phyloP scores from a whole-genome alignment of 768 basidiomycete species.

The Tulasnella sp. region DNA sequence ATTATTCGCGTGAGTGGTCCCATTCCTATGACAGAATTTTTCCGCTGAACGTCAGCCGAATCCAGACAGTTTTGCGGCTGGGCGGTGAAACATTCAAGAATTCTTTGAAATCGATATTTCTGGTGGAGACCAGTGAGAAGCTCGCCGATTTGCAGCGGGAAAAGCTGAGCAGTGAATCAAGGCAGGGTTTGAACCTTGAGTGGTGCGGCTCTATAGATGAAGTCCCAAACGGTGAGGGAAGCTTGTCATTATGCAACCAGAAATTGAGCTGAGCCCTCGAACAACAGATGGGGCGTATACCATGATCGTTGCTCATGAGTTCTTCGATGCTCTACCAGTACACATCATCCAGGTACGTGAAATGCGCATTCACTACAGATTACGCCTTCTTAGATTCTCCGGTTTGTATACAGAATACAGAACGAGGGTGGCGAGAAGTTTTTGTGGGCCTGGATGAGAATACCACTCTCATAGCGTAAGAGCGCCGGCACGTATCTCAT shows the following conservation, averaged over 20 bases:
- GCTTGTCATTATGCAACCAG: background rate
- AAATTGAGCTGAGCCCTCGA: background rate
- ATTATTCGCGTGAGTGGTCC: slow-evolving; percentile 60
- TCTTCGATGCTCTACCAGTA: slow-evolving; percentile 93
- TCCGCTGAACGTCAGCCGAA: slow-evolving; percentile 17
- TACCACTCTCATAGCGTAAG: slow-evolving; percentile 22
- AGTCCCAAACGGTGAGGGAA: slow-evolving; percentile 35
- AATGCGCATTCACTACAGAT: background rate
- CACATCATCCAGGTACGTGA: slow-evolving; percentile 69
- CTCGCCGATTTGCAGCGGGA: slow-evolving; percentile 54
- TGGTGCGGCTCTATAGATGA: slow-evolving; percentile 74
- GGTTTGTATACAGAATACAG: slow-evolving; percentile 52
- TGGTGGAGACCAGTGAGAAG: slow-evolving; percentile 69
- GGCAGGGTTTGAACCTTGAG: slow-evolving; percentile 33
- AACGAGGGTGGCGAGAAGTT: slow-evolving; percentile 78
- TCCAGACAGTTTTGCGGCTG: slow-evolving; percentile 14
- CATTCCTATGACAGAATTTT: slow-evolving; percentile 32
- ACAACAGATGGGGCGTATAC: slow-evolving; percentile 44
- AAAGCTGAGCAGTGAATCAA: slow-evolving; percentile 32
- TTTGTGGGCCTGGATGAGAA: slow-evolving; percentile 38
- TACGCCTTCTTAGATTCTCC: background rate
- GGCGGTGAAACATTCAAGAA: slow-evolving; percentile 20
- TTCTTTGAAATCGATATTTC: slow-evolving; percentile 42
- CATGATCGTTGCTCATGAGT: slow-evolving; percentile 88
- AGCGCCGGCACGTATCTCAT: background rate